These are phyloP conservation scores for Stagonosporopsis rhizophila DNA, from an alignment of 2,329 filamentous ascomycete genomes.

Conservation along the genomic window DNA sequence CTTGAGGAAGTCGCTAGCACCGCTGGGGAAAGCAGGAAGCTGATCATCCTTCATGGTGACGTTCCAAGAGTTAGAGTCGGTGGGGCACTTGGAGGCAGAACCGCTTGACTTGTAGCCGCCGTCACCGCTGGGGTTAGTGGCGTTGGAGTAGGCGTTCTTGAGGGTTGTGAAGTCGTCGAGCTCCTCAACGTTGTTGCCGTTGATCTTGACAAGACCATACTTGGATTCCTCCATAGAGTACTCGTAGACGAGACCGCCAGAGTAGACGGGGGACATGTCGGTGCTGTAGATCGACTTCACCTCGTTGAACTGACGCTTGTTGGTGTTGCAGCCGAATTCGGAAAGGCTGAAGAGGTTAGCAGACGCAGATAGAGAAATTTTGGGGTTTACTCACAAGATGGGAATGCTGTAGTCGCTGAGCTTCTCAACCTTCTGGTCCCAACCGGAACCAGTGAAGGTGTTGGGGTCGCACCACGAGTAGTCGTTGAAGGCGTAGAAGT, in stretches of 20 bases:
- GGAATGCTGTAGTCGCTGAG: conserved; percentile 87
- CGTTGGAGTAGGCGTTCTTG: conserved; percentile 58
- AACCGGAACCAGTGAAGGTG: conserved; percentile 74
- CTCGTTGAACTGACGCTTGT: conserved; percentile 82
- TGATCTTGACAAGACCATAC: conserved; percentile 76
- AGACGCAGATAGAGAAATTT: neutral
- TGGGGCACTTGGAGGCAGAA: conserved; percentile 61
- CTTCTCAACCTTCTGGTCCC: conserved; percentile 87
- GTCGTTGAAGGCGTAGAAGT: conserved; percentile 91
- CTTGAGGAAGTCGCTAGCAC: conserved; percentile 64
- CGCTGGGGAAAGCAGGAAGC: conserved; percentile 65
- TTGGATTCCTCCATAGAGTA: conserved; percentile 75
- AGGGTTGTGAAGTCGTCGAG: conserved; percentile 68
- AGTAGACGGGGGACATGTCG: conserved; percentile 90
- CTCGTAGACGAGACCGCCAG: conserved; percentile 94
- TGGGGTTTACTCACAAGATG: conserved; percentile 65
- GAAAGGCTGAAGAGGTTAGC: conserved; percentile 66
- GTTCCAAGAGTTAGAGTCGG: conserved; percentile 62
- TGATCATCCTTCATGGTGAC: conserved; percentile 55
- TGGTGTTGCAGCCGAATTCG: conserved; percentile 89
- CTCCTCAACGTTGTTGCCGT: conserved; percentile 62
- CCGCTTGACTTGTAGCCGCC: conserved; percentile 66
- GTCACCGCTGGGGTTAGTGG: conserved; percentile 61
- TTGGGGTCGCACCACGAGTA: conserved; percentile 84
- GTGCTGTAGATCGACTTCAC: conserved; percentile 77